Conservation (phyloP, 139 green algal genomes). For the Eudorina sp. region DNA sequence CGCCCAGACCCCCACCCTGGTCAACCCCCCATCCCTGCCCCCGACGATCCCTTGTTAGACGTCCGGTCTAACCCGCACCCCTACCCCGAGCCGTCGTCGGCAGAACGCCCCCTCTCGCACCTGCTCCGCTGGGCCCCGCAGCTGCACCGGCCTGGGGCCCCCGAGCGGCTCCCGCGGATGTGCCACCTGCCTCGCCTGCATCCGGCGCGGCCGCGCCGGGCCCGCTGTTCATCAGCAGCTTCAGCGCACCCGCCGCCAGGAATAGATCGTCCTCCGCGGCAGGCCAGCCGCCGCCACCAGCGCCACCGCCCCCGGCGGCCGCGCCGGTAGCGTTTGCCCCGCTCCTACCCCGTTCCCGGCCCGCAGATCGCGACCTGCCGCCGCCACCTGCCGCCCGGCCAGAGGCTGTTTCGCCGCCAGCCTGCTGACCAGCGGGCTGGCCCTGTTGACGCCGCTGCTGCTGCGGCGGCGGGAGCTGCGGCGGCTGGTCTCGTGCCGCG, state of each 20-base stretch:
- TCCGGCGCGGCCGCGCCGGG: background rate
- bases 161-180: too few species aligned
- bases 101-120: too few species aligned
- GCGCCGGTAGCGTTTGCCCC: too few species aligned
- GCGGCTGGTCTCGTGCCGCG: background rate
- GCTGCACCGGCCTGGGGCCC: too few species aligned
- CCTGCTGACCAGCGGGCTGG: background rate
- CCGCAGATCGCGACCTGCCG: background rate
- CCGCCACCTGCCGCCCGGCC: background rate
- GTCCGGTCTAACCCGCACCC: too few species aligned
- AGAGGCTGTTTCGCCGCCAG: too few species aligned
- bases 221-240: constrained; percentile 11
- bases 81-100: too few species aligned
- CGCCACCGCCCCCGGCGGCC: background rate
- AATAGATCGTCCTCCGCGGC: background rate
- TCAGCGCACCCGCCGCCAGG: constrained; percentile 3
- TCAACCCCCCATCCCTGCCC: too few species aligned
- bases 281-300: background rate
- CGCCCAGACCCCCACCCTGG: too few species aligned
- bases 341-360: background rate
- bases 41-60: too few species aligned
- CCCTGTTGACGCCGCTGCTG: too few species aligned
- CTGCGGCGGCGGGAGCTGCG: background rate
- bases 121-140: too few species aligned
- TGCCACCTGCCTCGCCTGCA: background rate